phyloP scores from a whole-genome alignment of 2,329 filamentous ascomycete genomes.

The Colletotrichum somersetense region DNA sequence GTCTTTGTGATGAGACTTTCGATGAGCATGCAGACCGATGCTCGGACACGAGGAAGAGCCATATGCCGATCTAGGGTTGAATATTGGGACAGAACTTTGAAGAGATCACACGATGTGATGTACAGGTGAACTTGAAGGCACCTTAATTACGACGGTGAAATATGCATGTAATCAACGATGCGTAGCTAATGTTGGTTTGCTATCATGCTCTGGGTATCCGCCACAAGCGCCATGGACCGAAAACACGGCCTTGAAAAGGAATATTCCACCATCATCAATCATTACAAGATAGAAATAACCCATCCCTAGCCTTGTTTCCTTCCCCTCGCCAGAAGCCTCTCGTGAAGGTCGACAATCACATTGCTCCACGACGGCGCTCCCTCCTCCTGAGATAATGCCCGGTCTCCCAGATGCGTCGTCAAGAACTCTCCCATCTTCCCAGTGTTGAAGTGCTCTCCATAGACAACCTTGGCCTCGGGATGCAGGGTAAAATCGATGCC shows the following conservation, averaged over 20 bases:
- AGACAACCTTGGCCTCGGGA: slow-evolving; percentile 73
- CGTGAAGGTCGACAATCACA: slow-evolving; percentile 67
- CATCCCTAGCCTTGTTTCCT: slow-evolving; percentile 55
- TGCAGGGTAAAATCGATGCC: slow-evolving; percentile 67
- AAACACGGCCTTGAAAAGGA: slow-evolving; percentile 37
- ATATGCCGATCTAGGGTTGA: neutral
- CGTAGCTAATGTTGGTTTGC: slow-evolving; percentile 10
- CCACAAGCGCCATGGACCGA: slow-evolving; percentile 33
- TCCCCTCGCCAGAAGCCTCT: slow-evolving; percentile 67
- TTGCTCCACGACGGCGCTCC: slow-evolving; percentile 64
- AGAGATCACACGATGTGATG: neutral
- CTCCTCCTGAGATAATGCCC: slow-evolving; percentile 46
- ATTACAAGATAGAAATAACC: slow-evolving; percentile 30
- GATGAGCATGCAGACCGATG: neutral
- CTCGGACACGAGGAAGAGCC: neutral
- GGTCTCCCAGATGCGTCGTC: slow-evolving; percentile 63
- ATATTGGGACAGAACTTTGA: neutral
- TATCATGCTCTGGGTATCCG: slow-evolving; percentile 35
- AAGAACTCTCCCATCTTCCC: slow-evolving; percentile 82
- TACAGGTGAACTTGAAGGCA: neutral
- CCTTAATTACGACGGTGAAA: neutral
- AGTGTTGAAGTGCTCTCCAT: slow-evolving; percentile 83
- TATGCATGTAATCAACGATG: slow-evolving; percentile 6
- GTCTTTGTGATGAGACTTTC: neutral
- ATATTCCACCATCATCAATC: slow-evolving; percentile 48